Evolutionary conservation across 2,329 filamentous ascomycete genomes (phyloP).

Genomic region (Juglanconis oblonga): DNA sequence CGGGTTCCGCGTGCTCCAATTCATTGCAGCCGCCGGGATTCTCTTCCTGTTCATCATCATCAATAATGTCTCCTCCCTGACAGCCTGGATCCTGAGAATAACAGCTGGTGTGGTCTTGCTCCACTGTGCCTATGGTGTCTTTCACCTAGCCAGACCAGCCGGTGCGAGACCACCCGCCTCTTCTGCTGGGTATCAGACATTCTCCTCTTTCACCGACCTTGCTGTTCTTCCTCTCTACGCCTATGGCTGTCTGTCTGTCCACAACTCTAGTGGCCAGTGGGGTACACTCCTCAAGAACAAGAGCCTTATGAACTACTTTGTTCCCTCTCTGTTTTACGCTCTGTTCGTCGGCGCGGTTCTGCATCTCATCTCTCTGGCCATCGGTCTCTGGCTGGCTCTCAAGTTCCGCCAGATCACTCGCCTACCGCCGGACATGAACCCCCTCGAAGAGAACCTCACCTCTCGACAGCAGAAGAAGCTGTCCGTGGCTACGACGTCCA

Average conservation of each 20-base stretch:
- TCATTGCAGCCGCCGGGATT: conserved; percentile 68
- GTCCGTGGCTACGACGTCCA: conserved; percentile 47
- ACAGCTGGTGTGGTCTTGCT: conserved; percentile 74
- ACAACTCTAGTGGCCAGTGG: conserved; percentile 55
- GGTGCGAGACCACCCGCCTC: conserved; percentile 72
- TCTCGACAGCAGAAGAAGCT: conserved; percentile 71
- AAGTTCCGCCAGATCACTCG: conserved; percentile 79
- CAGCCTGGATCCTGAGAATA: conserved; percentile 74
- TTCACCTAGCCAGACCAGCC: conserved; percentile 71
- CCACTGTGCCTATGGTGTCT: conserved; percentile 74
- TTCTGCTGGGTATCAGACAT: conserved; percentile 85
- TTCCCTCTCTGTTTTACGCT: conserved; percentile 66
- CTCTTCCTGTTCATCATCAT: conserved; percentile 77
- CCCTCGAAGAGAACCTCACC: conserved; percentile 81
- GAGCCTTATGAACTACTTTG: conserved; percentile 55
- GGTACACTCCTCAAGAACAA: conserved; percentile 61
- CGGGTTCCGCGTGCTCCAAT: conserved; percentile 60
- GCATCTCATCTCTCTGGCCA: conserved; percentile 65
- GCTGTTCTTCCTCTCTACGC: conserved; percentile 53
- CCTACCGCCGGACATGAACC: conserved; percentile 93
- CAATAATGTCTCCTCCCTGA: conserved; percentile 58
- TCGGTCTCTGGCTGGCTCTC: conserved; percentile 73
- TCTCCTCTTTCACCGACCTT: conserved; percentile 71
- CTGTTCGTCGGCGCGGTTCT: conserved; percentile 62
- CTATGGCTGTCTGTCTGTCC: conserved; percentile 48